A percentile compares a stretch with the other conserved stretches of the same genome.
These are phyloP conservation scores for Xylaria sp. DNA, from an alignment of 2,329 filamentous ascomycete species.

Conservation along the genomic window DNA sequence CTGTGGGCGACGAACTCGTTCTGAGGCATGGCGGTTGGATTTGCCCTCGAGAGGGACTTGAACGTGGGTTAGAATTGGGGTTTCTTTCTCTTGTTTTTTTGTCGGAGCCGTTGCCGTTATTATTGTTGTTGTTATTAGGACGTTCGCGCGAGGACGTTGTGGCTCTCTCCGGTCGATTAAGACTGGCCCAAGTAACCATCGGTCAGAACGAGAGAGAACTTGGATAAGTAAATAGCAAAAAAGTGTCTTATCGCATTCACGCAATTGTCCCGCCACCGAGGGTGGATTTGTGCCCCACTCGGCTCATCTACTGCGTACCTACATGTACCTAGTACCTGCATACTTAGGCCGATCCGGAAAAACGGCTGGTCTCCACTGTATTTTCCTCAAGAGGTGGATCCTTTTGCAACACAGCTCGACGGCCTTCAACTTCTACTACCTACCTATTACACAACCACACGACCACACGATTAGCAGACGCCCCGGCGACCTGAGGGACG, in stretches of 20 bases:
- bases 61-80: neutral
- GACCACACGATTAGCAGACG: neutral
- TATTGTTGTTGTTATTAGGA: neutral
- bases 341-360: conserved; percentile 9
- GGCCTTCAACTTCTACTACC: conserved; percentile 6
- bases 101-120: neutral
- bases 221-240: conserved; percentile 22
- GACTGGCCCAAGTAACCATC: neutral
- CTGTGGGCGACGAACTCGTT: conserved; percentile 68
- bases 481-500: neutral
- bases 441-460: neutral
- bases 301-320: neutral
- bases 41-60: conserved; percentile 47
- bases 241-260: conserved; percentile 28
- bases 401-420: conserved; percentile 1
- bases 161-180: conserved; percentile 5
- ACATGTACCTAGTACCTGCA: neutral
- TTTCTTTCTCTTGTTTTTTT: neutral
- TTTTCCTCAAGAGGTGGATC: conserved; percentile 34
- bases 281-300: conserved; percentile 8
- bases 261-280: conserved; percentile 23
- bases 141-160: neutral
- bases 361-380: conserved; percentile 37
- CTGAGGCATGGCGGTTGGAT: conserved; percentile 65
- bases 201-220: neutral